Conservation (phyloP, 495 filamentous ascomycete species). For the Aspergillus mulundensis region DNA sequence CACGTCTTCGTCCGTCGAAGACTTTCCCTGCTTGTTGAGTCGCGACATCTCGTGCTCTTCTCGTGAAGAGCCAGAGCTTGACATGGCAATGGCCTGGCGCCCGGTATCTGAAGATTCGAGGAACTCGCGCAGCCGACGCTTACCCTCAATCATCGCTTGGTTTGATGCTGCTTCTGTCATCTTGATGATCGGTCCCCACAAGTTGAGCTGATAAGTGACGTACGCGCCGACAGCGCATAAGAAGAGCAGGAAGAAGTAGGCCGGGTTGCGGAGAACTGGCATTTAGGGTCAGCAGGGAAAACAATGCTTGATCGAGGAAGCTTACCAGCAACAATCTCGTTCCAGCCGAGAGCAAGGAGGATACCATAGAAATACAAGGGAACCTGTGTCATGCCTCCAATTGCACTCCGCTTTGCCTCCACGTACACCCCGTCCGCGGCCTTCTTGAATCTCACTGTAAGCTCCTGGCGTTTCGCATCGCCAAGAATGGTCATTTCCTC, state of each 20-base stretch:
- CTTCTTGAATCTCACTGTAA: slow-evolving; percentile 95
- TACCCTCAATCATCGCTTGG: slow-evolving; percentile 85
- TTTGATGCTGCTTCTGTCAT: slow-evolving; percentile 85
- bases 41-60: slow-evolving; percentile 48
- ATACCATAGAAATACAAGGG: slow-evolving; percentile 92
- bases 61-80: slow-evolving; percentile 25
- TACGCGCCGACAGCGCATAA: slow-evolving; percentile 72
- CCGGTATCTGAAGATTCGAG: slow-evolving; percentile 76
- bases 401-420: slow-evolving; percentile 93
- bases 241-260: slow-evolving; percentile 86
- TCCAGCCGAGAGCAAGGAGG: slow-evolving; percentile 89
- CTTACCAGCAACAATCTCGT: slow-evolving; percentile 89
- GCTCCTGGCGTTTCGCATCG: slow-evolving; percentile 81
- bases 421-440: slow-evolving; percentile 95
- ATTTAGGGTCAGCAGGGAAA: not conserved
- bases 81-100: slow-evolving; percentile 74
- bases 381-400: slow-evolving; percentile 91
- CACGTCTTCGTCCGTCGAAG: slow-evolving; percentile 27
- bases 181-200: slow-evolving; percentile 91
- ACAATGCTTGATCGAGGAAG: not conserved
- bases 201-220: slow-evolving; percentile 85
- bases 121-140: slow-evolving; percentile 82
- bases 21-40: slow-evolving; percentile 30
- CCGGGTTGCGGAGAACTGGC: slow-evolving; percentile 82
- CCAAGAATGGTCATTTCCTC: slow-evolving; percentile 93